Percentiles rank a stretch among this genome's conserved stretches.
These are phyloP conservation scores for Gymnopilus dilepis DNA, from an alignment of 768 basidiomycete species.

Conservation along the genomic window DNA sequence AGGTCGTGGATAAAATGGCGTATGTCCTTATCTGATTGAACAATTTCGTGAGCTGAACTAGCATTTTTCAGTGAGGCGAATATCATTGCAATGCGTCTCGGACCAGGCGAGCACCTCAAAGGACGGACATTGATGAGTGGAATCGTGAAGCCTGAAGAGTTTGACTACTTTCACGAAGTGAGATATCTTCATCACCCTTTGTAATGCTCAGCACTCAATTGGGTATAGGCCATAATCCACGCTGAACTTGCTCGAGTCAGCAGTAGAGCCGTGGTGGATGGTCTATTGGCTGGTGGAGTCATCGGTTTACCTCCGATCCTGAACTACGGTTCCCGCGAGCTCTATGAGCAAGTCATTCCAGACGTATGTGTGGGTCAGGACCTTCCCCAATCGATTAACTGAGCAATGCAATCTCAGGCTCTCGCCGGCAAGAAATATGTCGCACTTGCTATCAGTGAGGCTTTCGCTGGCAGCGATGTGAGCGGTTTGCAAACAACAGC, in stretches of 20 bases:
- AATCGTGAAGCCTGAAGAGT: conserved; percentile 78
- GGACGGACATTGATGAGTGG: conserved; percentile 81
- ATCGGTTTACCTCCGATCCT: conserved; percentile 91
- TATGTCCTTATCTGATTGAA: conserved; percentile 39
- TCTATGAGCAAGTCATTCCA: conserved; percentile 72
- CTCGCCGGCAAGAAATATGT: conserved; percentile 83
- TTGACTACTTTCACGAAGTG: conserved; percentile 94
- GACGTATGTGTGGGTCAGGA: conserved; percentile 50
- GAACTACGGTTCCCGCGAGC: conserved; percentile 82
- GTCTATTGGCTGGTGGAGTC: conserved; percentile 78
- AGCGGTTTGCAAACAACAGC: conserved; percentile 86
- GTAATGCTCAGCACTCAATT: background rate
- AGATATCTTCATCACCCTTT: background rate
- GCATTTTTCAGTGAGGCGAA: conserved; percentile 66
- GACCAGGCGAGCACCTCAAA: conserved; percentile 87
- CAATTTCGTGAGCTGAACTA: background rate
- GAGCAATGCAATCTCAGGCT: conserved; percentile 31
- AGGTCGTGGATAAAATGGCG: conserved; percentile 85
- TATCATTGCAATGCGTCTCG: conserved; percentile 88
- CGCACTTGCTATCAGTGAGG: conserved; percentile 90
- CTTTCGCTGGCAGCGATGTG: conserved; percentile 91
- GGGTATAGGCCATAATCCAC: conserved; percentile 69
- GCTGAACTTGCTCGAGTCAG: conserved; percentile 85
- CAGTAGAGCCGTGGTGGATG: conserved; percentile 88
- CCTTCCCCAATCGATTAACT: background rate